Conservation (phyloP, 306 rosid genomes). For the Lupinus albus region DNA sequence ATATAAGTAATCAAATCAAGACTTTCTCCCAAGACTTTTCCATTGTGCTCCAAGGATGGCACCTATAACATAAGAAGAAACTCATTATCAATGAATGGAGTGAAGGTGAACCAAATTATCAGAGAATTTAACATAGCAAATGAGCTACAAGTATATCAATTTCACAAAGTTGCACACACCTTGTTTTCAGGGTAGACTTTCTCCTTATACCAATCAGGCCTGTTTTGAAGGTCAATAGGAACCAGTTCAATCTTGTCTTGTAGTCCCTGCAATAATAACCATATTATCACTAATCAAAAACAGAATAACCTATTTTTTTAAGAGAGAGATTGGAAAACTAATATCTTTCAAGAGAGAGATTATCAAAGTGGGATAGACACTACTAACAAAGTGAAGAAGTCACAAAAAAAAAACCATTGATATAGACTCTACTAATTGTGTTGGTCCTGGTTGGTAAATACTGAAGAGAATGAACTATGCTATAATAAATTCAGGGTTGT, state of each 20-base stretch:
- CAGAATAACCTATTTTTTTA: too few relatives aligned
- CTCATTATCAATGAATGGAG: background rate
- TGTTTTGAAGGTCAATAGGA: slow-evolving; percentile 55
- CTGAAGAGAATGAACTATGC: too few relatives aligned
- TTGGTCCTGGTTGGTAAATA: too few relatives aligned
- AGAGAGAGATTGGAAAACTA: too few relatives aligned
- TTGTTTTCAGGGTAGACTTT: slow-evolving; percentile 71
- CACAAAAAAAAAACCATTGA: too few relatives aligned
- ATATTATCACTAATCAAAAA: too few relatives aligned
- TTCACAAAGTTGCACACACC: slow-evolving; percentile 38
- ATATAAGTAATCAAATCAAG: slow-evolving; percentile 71
- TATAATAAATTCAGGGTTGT: too few relatives aligned
- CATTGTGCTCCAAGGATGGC: slow-evolving; percentile 78
- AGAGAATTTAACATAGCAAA: background rate
- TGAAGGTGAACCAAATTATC: background rate
- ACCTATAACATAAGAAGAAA: slow-evolving; percentile 47
- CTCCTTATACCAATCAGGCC: slow-evolving; percentile 86
- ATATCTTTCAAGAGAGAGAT: too few relatives aligned
- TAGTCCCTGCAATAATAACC: slow-evolving; percentile 42
- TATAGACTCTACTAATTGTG: too few relatives aligned
- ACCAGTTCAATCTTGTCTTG: slow-evolving; percentile 68
- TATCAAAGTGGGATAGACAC: too few relatives aligned
- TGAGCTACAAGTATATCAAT: background rate
- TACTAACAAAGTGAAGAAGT: too few relatives aligned
- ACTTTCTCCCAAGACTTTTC: slow-evolving; percentile 76